Evolutionary conservation across 2,329 filamentous ascomycete species (phyloP).

Genomic region (Lachnum nothofagi): DNA sequence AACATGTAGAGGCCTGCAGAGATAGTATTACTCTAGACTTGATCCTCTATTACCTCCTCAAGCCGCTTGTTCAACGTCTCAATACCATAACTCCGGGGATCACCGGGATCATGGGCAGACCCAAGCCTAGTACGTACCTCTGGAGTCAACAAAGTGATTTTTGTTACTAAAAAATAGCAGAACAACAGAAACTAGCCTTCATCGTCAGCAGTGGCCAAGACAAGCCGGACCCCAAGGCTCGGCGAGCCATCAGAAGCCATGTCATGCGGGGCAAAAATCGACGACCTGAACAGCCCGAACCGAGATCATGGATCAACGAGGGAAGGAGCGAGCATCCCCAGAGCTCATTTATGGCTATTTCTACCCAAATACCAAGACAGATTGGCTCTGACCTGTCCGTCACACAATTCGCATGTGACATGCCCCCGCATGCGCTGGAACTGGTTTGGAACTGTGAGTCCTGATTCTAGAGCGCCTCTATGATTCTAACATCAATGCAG

Average conservation of each 20-base stretch:
- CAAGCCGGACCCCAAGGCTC: neutral
- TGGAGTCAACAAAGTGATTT: neutral
- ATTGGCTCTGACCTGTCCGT: neutral
- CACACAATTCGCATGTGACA: constrained; percentile 1
- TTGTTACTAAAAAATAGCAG: neutral
- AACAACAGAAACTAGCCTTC: neutral
- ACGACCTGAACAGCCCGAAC: neutral
- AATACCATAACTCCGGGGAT: too few relatives aligned
- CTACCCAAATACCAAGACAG: neutral
- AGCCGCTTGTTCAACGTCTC: too few relatives aligned
- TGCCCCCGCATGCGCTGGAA: constrained; percentile 5
- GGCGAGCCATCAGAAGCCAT: constrained; percentile 5
- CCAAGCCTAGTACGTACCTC: neutral
- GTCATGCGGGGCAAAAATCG: constrained; percentile 6
- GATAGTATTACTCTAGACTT: too few relatives aligned
- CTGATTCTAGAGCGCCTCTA: neutral
- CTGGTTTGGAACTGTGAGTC: constrained; percentile 4
- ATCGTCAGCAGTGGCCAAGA: constrained; percentile 1
- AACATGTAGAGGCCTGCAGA: too few relatives aligned
- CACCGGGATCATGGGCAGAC: too few relatives aligned
- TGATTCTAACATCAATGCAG: too few relatives aligned
- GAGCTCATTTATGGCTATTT: neutral
- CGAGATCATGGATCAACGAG: constrained; percentile 3
- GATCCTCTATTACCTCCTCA: too few relatives aligned
- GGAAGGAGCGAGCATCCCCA: neutral